Base-by-base conservation (phyloP, 228 moss, liverwort and hornwort species). In the Sphagnum magellanicum region DNA sequence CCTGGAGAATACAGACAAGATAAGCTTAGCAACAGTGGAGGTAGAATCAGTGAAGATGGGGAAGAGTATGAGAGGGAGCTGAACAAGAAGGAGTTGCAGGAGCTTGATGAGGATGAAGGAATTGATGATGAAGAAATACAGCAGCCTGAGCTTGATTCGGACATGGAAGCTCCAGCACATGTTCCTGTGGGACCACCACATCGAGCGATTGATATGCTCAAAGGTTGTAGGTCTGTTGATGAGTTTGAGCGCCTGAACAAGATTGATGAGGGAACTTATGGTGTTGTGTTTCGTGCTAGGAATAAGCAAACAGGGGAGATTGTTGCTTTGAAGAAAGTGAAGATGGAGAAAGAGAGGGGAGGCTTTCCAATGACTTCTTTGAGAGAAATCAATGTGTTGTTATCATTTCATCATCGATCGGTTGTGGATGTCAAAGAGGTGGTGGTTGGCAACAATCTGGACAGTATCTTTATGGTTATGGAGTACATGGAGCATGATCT, bases 401-500 rank as follows among this genome's bases (percentile, higher is more conserved):
- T 97, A 51, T 93, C 97, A 4, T 87, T 93, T 77, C 93, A 90
- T 77, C 97, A 97, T 78, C 83, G 88, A 5, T 93, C 97, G 10
- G 90, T 97, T n/a, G 97, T 97, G n/a, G 87, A 93, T 72, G 90
- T 97, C 50, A 97, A 93, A 77, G 97, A 97, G 74, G 93, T 97
- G 15, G 97, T 97, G 9, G 97, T 97, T 49, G 97, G 97, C 57
- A 97, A 90, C 72, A 83, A 81, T 72, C 88, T 97, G 15, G 97
- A 97, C 67, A 88, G 81, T 49, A 97, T 97, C 66, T 97, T 92
- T 67, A 97, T 93, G 93, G 97, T 93, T 52, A 97, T 97, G 97
- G 97, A 97, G 74, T 97, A 97, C 13, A 93, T 97, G 97, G 97
- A 97, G 70, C 97, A 97, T 68, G 97, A 97, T 67, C 78, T 97